Evolutionary conservation across 2,329 filamentous ascomycete species (phyloP), one percentile per base, ranked within the genome.

Genomic region (Cercospora sojina): DNA sequence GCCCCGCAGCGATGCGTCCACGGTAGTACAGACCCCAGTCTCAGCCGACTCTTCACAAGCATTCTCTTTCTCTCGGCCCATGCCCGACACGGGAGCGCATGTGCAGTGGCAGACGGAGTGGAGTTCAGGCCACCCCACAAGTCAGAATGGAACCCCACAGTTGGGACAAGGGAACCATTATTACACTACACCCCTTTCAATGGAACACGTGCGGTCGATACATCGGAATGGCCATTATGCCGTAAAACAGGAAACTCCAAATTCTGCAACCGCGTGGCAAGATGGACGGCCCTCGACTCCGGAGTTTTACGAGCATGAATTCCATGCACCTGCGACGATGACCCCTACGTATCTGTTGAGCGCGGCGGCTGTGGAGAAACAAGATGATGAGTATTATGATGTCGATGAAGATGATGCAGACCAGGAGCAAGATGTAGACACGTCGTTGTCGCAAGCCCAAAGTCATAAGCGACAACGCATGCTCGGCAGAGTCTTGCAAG

Each of bases 381-480:
- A 80, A 58, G 82, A 84, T 64, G 80, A 83, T 59, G 81, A 83
- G 60, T 84, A 84, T 68, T 84, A 79, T 71, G 82, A 84, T 66
- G 78, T 83, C 16, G 73, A 81, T 0, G 81, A 81, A 0, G 82
- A 83, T 61, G 73, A 81, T 0, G 80, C 80, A 0, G 82, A 83
- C 63, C 82, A 83, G 67, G 82, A 83, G 74, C 74, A 77, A 70
- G 70, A 72, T 70, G 74, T 72, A 53, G 70, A 71, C 32, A 68
- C 67, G 1, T 68, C 69, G 12, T 58, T 70, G 3, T 56, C 66
- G 10, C 65, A 67, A 20, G 43, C 35, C 27, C 55, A 67, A 18
- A 67, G 64, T 31, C 43, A 71, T 12, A 69, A 71, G 25, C 67
- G 69, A 27, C 64, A 75, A 43, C 69, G 64, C 18, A 70, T 69